These are phyloP conservation scores for Fusarium austroafricanum DNA, from an alignment of 2,329 filamentous ascomycete species.

Conservation along the genomic window DNA sequence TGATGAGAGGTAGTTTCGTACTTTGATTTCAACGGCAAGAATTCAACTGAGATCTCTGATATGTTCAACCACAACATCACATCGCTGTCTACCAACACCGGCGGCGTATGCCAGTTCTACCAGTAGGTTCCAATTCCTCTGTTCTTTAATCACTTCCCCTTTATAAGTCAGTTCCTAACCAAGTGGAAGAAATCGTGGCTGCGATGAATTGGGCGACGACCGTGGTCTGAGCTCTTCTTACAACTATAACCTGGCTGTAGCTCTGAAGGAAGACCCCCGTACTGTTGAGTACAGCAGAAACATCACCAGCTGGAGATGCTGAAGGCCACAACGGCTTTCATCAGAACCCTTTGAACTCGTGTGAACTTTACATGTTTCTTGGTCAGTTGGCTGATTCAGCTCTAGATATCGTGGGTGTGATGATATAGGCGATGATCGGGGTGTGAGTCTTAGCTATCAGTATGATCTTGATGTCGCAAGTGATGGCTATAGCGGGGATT, in stretches of 20 bases:
- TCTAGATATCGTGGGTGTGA: background rate
- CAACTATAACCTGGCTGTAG: background rate
- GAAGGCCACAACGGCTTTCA: background rate
- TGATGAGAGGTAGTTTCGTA: background rate
- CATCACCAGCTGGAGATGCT: background rate
- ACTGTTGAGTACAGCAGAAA: background rate
- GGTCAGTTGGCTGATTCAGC: background rate
- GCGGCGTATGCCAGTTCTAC: constrained; percentile 5
- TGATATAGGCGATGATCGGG: background rate
- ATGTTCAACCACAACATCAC: background rate
- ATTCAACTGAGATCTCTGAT: background rate
- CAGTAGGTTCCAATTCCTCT: background rate
- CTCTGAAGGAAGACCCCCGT: background rate
- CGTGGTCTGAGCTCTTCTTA: fast-evolving
- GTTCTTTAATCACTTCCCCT: background rate
- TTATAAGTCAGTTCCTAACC: background rate
- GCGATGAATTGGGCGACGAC: background rate
- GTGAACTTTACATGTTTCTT: background rate
- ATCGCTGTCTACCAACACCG: constrained; percentile 2
- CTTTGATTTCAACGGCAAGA: background rate
- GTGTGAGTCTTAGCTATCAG: background rate
- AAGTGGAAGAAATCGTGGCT: background rate
- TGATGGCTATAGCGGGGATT: background rate
- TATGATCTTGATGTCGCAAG: background rate
- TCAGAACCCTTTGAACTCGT: background rate